These are phyloP conservation scores for Telfairia occidentalis DNA, from an alignment of 331 rosid genomes.

Conservation along the genomic window DNA sequence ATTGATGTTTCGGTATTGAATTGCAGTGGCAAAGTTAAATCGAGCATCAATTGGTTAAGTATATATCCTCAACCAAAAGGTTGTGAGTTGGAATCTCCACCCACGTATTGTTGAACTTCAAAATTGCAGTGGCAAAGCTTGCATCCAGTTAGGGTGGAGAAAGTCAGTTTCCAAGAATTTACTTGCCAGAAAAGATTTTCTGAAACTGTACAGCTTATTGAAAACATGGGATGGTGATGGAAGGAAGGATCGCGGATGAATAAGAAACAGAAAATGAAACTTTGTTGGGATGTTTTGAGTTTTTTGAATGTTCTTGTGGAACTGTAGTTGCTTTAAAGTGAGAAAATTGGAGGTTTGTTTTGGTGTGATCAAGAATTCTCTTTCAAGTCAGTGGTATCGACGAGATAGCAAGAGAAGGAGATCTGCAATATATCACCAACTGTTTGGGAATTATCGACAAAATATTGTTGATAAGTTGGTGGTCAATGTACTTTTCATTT, in stretches of 20 bases:
- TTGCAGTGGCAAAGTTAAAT: not conserved
- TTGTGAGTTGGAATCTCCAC: no score
- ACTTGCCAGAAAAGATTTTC: not conserved
- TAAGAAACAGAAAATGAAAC: not conserved
- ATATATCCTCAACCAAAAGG: no score
- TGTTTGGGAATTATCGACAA: not conserved
- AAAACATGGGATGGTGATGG: not conserved
- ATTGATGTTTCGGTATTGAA: not conserved
- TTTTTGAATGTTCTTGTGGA: not conserved
- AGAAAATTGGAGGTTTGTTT: not conserved
- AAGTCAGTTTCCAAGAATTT: not conserved
- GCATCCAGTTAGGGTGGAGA: not conserved
- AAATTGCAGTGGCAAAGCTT: not conserved
- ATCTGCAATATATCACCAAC: not conserved
- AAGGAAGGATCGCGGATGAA: not conserved
- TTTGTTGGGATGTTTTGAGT: not conserved
- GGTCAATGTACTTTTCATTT: no score
- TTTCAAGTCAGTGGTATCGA: not conserved
- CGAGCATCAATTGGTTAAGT: no score
- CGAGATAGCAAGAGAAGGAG: not conserved
- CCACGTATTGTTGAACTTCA: no score
- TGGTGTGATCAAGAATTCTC: not conserved
- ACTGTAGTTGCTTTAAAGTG: not conserved
- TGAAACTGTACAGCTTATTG: not conserved
- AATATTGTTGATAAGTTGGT: not conserved